A percentile compares a stretch with the other conserved stretches of the same genome.
These are phyloP conservation scores for Carex sylvatica DNA, from an alignment of 202 grass and related monocot genomes.

Conservation along the genomic window DNA sequence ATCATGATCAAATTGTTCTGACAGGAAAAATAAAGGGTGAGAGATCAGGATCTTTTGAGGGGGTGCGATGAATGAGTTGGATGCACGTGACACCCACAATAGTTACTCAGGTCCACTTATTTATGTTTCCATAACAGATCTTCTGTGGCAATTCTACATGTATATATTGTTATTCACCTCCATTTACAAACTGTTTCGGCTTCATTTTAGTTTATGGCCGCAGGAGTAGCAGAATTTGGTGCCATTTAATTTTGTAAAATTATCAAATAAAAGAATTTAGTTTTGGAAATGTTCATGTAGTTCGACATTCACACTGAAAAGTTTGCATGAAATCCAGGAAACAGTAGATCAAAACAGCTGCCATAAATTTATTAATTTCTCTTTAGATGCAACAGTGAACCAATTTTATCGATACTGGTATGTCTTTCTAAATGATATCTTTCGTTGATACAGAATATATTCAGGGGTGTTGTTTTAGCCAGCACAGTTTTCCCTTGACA, in stretches of 20 bases:
- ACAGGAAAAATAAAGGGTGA: not conserved
- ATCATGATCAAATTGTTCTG: conserved; percentile 14
- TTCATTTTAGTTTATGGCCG: too few species aligned
- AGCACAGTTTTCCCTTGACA: not conserved
- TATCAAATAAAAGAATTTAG: too few species aligned
- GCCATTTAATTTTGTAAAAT: too few species aligned
- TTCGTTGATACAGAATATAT: not conserved
- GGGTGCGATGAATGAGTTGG: conserved; percentile 30
- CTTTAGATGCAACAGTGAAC: not conserved
- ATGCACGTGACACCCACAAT: conserved; percentile 30
- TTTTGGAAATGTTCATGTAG: not conserved
- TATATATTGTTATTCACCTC: not conserved
- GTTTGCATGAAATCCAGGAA: not conserved
- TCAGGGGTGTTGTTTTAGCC: not conserved
- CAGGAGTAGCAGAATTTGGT: too few species aligned
- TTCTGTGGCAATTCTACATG: not conserved
- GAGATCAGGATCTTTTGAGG: conserved; percentile 23
- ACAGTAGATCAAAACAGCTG: not conserved
- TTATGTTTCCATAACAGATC: not conserved
- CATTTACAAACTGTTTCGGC: not conserved
- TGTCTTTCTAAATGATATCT: not conserved
- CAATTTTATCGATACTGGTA: not conserved
- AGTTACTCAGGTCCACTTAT: conserved; percentile 21
- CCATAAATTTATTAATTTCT: not conserved
- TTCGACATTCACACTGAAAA: not conserved